Conservation (phyloP, 352 stramenopile species). For the Pythium phragmiticola region DNA sequence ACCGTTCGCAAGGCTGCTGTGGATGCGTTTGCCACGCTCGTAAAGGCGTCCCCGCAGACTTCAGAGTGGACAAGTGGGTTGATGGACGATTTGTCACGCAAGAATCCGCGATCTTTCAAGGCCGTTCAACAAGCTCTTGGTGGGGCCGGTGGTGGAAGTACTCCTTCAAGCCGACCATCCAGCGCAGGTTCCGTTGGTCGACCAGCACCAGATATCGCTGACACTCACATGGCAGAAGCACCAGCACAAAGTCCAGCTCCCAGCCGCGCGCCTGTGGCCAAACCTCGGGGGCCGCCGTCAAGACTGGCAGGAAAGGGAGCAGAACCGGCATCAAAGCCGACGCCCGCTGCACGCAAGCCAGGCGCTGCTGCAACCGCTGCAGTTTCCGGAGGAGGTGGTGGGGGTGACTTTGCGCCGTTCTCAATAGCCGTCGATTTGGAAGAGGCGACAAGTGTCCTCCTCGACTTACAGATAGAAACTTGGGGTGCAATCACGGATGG, state of each 20-base stretch:
- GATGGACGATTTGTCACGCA: constrained; percentile 63
- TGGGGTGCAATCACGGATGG: constrained; percentile 55
- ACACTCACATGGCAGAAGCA: constrained; percentile 26
- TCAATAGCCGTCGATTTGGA: constrained; percentile 59
- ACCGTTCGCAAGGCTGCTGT: constrained; percentile 77
- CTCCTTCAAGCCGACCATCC: constrained; percentile 29
- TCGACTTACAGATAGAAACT: constrained; percentile 54
- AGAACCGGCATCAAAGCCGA: constrained; percentile 17
- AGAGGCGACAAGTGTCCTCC: constrained; percentile 63
- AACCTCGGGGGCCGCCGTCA: constrained; percentile 36
- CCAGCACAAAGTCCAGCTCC: constrained; percentile 2
- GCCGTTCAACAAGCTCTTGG: constrained; percentile 56
- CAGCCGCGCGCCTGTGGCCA: constrained; percentile 17
- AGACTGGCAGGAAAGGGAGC: constrained; percentile 47
- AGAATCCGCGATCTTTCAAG: constrained; percentile 74
- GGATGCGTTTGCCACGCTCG: constrained; percentile 57
- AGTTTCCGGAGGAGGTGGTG: constrained; percentile 16
- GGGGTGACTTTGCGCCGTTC: constrained; percentile 63
- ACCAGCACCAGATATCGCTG: constrained; percentile 15
- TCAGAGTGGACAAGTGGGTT: constrained; percentile 53
- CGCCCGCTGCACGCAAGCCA: constrained; percentile 26
- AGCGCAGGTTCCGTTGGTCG: constrained; percentile 28
- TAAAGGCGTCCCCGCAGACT: constrained; percentile 52
- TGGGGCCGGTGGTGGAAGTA: constrained; percentile 21
- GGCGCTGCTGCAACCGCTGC: constrained; percentile 1